Conservation (phyloP, 495 filamentous ascomycete species). For the Hypoxylon rickii region DNA sequence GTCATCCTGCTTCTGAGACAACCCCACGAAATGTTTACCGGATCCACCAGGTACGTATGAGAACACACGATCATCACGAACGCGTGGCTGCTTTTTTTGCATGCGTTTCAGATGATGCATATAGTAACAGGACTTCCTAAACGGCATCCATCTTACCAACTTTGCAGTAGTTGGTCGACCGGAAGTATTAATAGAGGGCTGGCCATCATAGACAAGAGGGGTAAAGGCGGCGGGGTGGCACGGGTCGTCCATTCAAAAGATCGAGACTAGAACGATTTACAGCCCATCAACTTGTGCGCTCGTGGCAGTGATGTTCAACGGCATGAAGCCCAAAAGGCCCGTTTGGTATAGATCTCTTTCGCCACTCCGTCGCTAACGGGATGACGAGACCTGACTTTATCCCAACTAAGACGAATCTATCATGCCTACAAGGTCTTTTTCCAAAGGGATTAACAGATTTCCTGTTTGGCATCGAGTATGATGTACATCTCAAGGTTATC, state of each 20-base stretch:
- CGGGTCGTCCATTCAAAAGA: conserved; percentile 14
- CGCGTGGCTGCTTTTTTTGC: conserved; percentile 23
- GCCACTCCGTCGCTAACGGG: conserved; percentile 17
- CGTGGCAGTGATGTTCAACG: conserved; percentile 21
- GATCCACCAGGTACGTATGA: conserved; percentile 1
- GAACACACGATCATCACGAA: conserved; percentile 25
- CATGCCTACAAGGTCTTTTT: neutral
- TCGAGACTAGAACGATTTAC: conserved; percentile 14
- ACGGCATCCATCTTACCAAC: conserved; percentile 24
- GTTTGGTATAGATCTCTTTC: conserved; percentile 15
- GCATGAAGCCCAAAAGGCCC: conserved; percentile 1
- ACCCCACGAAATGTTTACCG: conserved; percentile 12
- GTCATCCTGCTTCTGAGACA: conserved; percentile 26
- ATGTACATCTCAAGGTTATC: conserved; percentile 10
- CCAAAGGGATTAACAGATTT: conserved; percentile 11
- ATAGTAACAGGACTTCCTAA: neutral
- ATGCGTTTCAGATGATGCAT: conserved; percentile 28
- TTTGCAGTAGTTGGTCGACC: conserved; percentile 6
- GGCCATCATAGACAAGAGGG: conserved; percentile 22
- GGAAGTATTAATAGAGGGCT: conserved; percentile 6
- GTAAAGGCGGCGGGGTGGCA: conserved; percentile 13
- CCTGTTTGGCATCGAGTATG: conserved; percentile 24
- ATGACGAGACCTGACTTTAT: conserved; percentile 19
- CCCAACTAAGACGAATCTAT: conserved; percentile 10
- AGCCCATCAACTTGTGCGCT: conserved; percentile 20